Evolutionary conservation across 1,284 basidiomycete genomes (phyloP).

Genomic region (Rhodofomes roseus): DNA sequence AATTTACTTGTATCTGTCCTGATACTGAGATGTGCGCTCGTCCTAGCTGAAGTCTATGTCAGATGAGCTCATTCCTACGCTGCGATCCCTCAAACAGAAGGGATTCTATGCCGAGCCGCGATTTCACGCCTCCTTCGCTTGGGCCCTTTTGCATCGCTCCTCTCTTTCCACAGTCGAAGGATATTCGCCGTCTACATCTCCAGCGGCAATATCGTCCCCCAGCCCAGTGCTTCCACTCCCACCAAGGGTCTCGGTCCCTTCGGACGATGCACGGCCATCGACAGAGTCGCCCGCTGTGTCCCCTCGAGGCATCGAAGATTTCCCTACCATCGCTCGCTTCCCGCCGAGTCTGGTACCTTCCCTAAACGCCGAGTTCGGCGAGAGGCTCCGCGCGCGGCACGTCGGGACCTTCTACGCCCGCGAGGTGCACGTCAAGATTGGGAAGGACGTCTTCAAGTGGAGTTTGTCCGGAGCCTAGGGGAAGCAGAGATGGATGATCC

Average conservation of each 20-base stretch:
- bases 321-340: constrained; percentile 48
- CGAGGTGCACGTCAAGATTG: constrained; percentile 58
- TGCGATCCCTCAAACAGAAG: constrained; percentile 60
- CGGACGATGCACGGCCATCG: not conserved
- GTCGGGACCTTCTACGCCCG: constrained; percentile 49
- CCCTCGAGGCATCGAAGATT: constrained; percentile 14
- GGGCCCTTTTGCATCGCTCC: constrained; percentile 46
- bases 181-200: not conserved
- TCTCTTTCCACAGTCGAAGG: not conserved
- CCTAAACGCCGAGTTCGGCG: constrained; percentile 46
- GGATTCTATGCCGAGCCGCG: constrained; percentile 70
- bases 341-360: constrained; percentile 43
- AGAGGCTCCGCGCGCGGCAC: constrained; percentile 33
- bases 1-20: constrained; percentile 6
- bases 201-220: not conserved
- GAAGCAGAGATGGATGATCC: too few species aligned
- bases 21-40: not conserved
- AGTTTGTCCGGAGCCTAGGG: constrained; percentile 5
- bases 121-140: constrained; percentile 80
- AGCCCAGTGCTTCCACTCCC: not conserved
- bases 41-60: constrained; percentile 52
- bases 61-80: constrained; percentile 46
- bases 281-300: not conserved
- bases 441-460: constrained; percentile 57
- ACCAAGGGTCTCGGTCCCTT: not conserved